Evolutionary conservation across 2,329 filamentous ascomycete species (phyloP).

Genomic region (Sclerotiophoma versabilis): DNA sequence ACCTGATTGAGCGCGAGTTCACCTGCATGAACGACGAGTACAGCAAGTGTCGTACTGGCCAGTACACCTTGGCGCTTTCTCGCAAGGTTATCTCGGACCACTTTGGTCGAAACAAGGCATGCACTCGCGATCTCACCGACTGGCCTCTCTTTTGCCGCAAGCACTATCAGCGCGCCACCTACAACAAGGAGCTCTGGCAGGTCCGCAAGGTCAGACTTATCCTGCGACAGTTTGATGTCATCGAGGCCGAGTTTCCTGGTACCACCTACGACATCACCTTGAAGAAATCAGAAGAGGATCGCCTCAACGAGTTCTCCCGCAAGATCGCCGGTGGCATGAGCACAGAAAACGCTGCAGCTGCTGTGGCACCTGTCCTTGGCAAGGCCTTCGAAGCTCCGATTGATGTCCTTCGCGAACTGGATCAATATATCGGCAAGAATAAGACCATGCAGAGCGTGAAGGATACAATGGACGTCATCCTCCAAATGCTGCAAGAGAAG

Average conservation of each 20-base stretch:
- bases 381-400: slow-evolving; percentile 46
- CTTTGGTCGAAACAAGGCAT: slow-evolving; percentile 51
- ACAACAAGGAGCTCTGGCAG: slow-evolving; percentile 47
- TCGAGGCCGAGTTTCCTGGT: slow-evolving; percentile 40
- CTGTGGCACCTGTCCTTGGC: slow-evolving; percentile 18
- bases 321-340: slow-evolving; percentile 28
- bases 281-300: slow-evolving; percentile 47
- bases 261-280: slow-evolving; percentile 42
- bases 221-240: slow-evolving; percentile 41
- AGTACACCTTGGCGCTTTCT: slow-evolving; percentile 41
- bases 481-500: slow-evolving; percentile 37
- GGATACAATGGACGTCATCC: slow-evolving; percentile 33
- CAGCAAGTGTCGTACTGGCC: slow-evolving; percentile 41
- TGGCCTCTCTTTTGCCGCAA: slow-evolving; percentile 51
- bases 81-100: slow-evolving; percentile 51
- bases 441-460: slow-evolving; percentile 32
- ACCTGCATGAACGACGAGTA: slow-evolving; percentile 43
- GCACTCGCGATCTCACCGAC: slow-evolving; percentile 36
- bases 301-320: slow-evolving; percentile 39
- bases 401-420: slow-evolving; percentile 41
- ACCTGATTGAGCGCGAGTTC: slow-evolving; percentile 36
- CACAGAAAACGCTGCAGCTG: slow-evolving; percentile 16
- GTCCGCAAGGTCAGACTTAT: slow-evolving; percentile 44
- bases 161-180: slow-evolving; percentile 51
- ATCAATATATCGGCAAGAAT: slow-evolving; percentile 28